Evolutionary conservation across 1,139 yeast genomes (phyloP).

Genomic region (Pichia sp.): DNA sequence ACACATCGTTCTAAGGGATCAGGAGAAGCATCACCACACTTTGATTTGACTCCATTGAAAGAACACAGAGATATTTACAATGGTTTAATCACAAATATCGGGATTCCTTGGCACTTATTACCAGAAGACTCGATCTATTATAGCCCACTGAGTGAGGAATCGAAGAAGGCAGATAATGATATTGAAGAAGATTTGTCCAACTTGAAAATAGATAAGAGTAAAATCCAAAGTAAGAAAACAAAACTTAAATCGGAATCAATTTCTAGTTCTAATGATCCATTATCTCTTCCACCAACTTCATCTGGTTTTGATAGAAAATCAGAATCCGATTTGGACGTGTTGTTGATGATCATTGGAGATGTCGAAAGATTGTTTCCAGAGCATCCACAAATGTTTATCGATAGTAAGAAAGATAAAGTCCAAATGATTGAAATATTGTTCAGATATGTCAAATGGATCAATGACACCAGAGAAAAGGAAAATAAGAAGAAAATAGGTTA

Average conservation of each 20-base stretch:
- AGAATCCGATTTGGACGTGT: conserved; percentile 31
- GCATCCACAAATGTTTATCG: conserved; percentile 51
- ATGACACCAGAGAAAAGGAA: conserved; percentile 38
- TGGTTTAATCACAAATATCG: conserved; percentile 8
- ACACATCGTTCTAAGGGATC: conserved; percentile 7
- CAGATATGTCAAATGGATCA: conserved; percentile 43
- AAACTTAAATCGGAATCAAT: background rate
- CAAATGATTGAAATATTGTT: conserved; percentile 52
- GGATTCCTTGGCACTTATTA: conserved; percentile 21
- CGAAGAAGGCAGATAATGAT: conserved; percentile 3
- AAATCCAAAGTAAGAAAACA: background rate
- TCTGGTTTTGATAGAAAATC: background rate
- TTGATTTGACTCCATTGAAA: conserved; percentile 14
- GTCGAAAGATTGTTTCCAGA: conserved; percentile 59
- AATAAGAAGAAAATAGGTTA: conserved; percentile 38
- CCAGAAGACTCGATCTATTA: conserved; percentile 16
- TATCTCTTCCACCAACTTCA: background rate
- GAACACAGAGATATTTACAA: conserved; percentile 10
- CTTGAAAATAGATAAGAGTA: conserved; percentile 4
- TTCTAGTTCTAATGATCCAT: conserved; percentile 6
- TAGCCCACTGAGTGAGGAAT: background rate
- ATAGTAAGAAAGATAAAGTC: conserved; percentile 35
- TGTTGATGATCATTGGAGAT: conserved; percentile 58
- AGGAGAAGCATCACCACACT: background rate
- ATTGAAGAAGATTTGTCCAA: conserved; percentile 14